A percentile compares a stretch with the other conserved stretches of the same genome.
phyloP scores from a whole-genome alignment of 2,329 filamentous ascomycete species.

The Macrophomina tecta region DNA sequence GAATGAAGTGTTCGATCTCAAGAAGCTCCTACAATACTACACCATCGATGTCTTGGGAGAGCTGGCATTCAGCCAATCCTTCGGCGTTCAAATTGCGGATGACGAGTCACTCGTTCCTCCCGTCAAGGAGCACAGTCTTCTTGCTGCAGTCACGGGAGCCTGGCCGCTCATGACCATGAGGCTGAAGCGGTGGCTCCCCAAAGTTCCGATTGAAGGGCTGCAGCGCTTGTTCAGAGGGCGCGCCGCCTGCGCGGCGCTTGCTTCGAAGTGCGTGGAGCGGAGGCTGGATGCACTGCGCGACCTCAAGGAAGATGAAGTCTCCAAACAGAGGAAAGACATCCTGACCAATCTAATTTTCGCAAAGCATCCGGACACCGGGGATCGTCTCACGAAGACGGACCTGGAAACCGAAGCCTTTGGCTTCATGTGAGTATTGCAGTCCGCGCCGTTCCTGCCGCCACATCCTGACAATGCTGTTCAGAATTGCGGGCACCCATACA shows the following conservation, averaged over 20 bases:
- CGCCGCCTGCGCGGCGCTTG: background rate
- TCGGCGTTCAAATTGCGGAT: constrained; percentile 37
- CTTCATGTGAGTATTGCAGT: constrained; percentile 30
- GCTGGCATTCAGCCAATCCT: constrained; percentile 42
- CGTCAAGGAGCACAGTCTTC: constrained; percentile 39
- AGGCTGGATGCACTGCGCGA: background rate
- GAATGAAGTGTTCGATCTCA: constrained; percentile 38
- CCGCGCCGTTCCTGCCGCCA: no score
- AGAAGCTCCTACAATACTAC: constrained; percentile 38
- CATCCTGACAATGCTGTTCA: background rate
- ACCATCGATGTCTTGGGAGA: constrained; percentile 39
- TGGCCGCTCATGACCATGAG: constrained; percentile 4
- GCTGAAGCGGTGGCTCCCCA: constrained; percentile 11
- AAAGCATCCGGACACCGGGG: constrained; percentile 45
- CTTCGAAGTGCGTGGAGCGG: background rate
- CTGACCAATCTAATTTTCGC: constrained; percentile 45
- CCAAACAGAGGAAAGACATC: constrained; percentile 39
- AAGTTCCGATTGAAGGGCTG: background rate
- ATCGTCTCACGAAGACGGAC: constrained; percentile 38
- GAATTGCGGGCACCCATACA: constrained; percentile 44
- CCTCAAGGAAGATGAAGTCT: background rate
- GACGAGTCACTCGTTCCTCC: constrained; percentile 41
- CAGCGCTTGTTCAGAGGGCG: constrained; percentile 7
- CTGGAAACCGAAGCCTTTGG: constrained; percentile 47
- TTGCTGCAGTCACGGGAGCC: background rate